Evolutionary conservation across 2,329 filamentous ascomycete genomes (phyloP).

Genomic region (Colletotrichum orbiculare): DNA sequence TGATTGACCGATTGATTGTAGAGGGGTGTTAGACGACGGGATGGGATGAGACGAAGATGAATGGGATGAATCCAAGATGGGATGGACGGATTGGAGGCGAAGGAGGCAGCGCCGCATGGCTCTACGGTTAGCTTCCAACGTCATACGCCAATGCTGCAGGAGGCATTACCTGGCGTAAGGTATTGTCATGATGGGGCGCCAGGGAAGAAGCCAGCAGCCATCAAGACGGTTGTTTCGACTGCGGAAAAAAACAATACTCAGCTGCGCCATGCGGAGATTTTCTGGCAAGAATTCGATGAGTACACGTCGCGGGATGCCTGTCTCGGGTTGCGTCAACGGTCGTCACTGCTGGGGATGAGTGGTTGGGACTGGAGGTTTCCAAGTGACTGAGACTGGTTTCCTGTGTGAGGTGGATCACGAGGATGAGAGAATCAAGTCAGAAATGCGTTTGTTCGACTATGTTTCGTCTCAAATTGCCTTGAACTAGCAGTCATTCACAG

Average conservation of each 20-base stretch:
- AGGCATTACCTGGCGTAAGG: slow-evolving; percentile 9
- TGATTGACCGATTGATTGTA: slow-evolving; percentile 1
- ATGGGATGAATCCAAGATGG: slow-evolving; percentile 3
- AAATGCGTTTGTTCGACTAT: too few species aligned
- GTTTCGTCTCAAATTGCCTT: too few species aligned
- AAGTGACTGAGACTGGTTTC: not conserved
- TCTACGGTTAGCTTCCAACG: slow-evolving; percentile 23
- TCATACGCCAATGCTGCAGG: slow-evolving; percentile 25
- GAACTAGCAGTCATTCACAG: too few species aligned
- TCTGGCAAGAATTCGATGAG: not conserved
- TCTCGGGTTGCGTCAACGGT: slow-evolving; percentile 27
- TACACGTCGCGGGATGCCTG: slow-evolving; percentile 6
- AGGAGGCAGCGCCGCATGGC: slow-evolving; percentile 15
- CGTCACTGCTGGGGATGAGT: slow-evolving; percentile 6
- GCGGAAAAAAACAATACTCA: slow-evolving; percentile 1
- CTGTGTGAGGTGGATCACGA: not conserved
- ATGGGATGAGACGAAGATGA: slow-evolving; percentile 3
- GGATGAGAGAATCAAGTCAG: not conserved
- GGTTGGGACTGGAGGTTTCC: too few species aligned
- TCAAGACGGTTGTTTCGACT: slow-evolving; percentile 16
- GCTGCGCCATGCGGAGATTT: not conserved
- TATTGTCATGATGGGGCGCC: slow-evolving; percentile 19
- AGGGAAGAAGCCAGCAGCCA: slow-evolving; percentile 27
- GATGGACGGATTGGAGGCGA: slow-evolving; percentile 9
- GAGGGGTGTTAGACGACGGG: slow-evolving; percentile 14